Evolutionary conservation across 164 flowering plant species (phyloP), one percentile per base, ranked within the genome.

Genomic region (Magnolia sinica): DNA sequence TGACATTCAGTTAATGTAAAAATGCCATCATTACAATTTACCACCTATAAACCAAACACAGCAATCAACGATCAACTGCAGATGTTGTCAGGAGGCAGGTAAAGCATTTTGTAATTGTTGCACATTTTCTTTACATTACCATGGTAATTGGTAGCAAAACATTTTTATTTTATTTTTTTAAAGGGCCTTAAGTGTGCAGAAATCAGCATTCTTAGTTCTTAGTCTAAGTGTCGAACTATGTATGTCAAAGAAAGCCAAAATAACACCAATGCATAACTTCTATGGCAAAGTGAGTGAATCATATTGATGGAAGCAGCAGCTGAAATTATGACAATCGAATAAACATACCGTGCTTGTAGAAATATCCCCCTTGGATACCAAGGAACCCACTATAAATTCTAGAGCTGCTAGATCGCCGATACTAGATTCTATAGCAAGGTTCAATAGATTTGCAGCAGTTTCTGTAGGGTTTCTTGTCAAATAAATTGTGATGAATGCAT

Each of bases 361-460:
- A 81, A 96, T 86, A 74, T 94, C 97, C 59, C 99, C 97, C 80
- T 96, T 94, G 77, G 97, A 86, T 31, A 92, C 97, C 84, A 96
- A 78, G 49, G 88, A 82, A 68, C 82, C 88, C 79, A 94, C 79
- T 19, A 94, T 84, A 67, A 82, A 87, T 81, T 96, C 99, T 76
- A 96, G 73, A 70, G 98, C 92, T 70, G 97, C 97, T 83, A 92
- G 93, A 82, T 96, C 99, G 75, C 99, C 98, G 76, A 94, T 88
- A 80, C 88, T 94, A 75, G 98, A 92, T 51, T 94, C 93, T 68
- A 87, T 80, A 18, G 94, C 92, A 80, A 96, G 97, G 82, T 79
- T 85, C 84, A 91, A 75, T 71, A 96, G 87, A 84, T 88, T 91
- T 82, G 86, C 90, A 49, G 98, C 97, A 77, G 97, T 91, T 81